Evolutionary conservation across 176 grass and related monocot species (phyloP).

Genomic region (Zea mays): Zm-B73-REFERENCE-NAM-5.0 NC_050097.1:38278501-38279000

Average conservation of each 20-base stretch:
- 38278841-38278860: slow-evolving; percentile 33
- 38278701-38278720: too few relatives aligned
- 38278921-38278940: slow-evolving; percentile 10
- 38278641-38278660: too few relatives aligned
- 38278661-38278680: too few relatives aligned
- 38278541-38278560: not conserved
- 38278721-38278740: too few relatives aligned
- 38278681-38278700: too few relatives aligned
- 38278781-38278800: slow-evolving; percentile 15
- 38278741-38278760: too few relatives aligned
- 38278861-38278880: slow-evolving; percentile 55
- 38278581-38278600: too few relatives aligned
- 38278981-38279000: not conserved
- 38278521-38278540: not conserved
- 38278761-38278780: too few relatives aligned
- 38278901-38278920: slow-evolving; percentile 15
- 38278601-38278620: too few relatives aligned
- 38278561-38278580: slow-evolving; percentile 11
- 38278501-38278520: slow-evolving; percentile 1
- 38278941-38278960: slow-evolving; percentile 10
- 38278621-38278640: too few relatives aligned
- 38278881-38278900: slow-evolving; percentile 20
- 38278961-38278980: not conserved
- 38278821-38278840: slow-evolving; percentile 31
- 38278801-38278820: slow-evolving; percentile 43